Base-by-base conservation (phyloP, 768 basidiomycete genomes). In the Hygrophoropsis aurantiaca region DNA sequence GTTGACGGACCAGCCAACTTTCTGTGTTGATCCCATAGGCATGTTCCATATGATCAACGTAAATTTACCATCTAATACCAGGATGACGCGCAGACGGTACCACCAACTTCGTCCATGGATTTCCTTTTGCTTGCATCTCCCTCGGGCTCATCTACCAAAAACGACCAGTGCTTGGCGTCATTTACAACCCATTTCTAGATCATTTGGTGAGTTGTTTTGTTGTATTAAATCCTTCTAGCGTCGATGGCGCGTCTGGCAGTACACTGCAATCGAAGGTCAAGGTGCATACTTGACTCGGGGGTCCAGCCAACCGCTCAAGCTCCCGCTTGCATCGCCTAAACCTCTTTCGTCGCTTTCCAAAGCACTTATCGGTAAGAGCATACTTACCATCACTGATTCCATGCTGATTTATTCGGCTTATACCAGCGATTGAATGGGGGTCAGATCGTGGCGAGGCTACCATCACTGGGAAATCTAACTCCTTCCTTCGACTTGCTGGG, bases 1-100 rank as follows among this genome's bases (percentile, higher is more conserved):
- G 10, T 67, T 95, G 47, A 91, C 90, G 1, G 88, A 97, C 57
- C 84, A 83, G 24, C 93, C 94, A 4, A 98, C 95, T 0, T 99
- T 89, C 73, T 97, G 95, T 58, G 90, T 95, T 36, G 94, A 98
- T 64, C 94, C 94, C 25, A 95, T 97, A 47, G 94, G 89, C 85
- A 55, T 46, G 74, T 58, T 44, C 13, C 34, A 6, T 11, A 2
- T 33, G 6, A 25, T 19, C 13, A 7, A 35, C 42, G 19, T 10
- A 8, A 18, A 23, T 35, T 15, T 6, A 25, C 24, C 21, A 26
- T 35, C 18, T 35, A 33, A 21, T 38, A 13, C 13, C 27, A 30
- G 6, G 27, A 30, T n/a, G n/a, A n/a, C n/a, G n/a, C 15, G 25
- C 56, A 90, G 89, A 91, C 59, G 90, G 90, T 11, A 94, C 90